Evolutionary conservation across 768 basidiomycete species (phyloP).

Genomic region (Tricholoma matsutake): DNA sequence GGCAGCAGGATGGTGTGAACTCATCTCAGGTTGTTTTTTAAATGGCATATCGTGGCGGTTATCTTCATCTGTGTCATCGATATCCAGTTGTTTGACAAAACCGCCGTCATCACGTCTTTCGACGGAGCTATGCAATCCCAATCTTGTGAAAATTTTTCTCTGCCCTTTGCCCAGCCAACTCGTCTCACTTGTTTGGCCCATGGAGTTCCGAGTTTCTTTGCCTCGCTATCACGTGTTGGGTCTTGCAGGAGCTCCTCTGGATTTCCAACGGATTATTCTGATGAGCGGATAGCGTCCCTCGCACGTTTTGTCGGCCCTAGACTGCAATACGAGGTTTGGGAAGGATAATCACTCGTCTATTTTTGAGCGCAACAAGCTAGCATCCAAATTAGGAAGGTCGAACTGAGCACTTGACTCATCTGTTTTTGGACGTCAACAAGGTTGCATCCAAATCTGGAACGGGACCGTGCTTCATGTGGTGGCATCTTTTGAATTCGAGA

Average conservation of each 20-base stretch:
- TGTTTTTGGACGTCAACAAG: constrained; percentile 16
- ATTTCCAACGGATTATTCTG: not conserved
- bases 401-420: too few relatives aligned
- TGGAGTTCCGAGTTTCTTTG: not conserved
- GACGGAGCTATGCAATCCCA: too few relatives aligned
- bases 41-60: too few relatives aligned
- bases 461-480: not conserved
- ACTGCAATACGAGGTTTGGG: not conserved
- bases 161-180: too few relatives aligned
- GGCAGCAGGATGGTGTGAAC: not conserved
- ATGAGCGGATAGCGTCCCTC: not conserved
- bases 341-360: not conserved
- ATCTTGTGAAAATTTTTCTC: too few relatives aligned
- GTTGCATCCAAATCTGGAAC: constrained; percentile 21
- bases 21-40: too few relatives aligned
- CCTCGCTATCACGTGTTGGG: not conserved
- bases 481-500: constrained; percentile 13
- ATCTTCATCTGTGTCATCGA: too few relatives aligned
- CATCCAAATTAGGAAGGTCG: constrained; percentile 28
- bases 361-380: constrained; percentile 31
- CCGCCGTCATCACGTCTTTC: too few relatives aligned
- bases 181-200: too few relatives aligned
- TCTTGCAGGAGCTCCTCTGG: too few relatives aligned
- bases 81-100: too few relatives aligned
- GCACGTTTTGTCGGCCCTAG: not conserved